These are phyloP conservation scores for Lolium multiflorum DNA, from an alignment of 176 grass and related monocot genomes.

Conservation along the genomic window DNA sequence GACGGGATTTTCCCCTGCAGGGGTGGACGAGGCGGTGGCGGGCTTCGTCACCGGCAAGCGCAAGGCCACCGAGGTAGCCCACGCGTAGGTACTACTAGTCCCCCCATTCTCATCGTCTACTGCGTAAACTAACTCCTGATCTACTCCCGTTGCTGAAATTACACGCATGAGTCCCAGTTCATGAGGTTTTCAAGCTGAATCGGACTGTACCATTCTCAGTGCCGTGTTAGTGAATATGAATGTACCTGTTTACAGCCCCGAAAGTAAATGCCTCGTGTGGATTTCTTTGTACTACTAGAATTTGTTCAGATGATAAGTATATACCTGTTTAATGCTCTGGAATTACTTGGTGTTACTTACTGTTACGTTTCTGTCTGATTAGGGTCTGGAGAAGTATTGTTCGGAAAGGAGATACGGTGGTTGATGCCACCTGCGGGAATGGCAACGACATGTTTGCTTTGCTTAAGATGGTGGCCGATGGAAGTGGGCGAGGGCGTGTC, in stretches of 20 bases:
- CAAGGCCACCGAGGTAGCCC: conserved; percentile 91
- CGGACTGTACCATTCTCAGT: neutral
- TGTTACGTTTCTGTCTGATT: neutral
- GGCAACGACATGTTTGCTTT: conserved; percentile 79
- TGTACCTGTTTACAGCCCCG: neutral
- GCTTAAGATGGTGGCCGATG: conserved; percentile 79
- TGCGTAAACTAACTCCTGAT: neutral
- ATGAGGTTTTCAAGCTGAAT: neutral
- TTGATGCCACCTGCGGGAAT: conserved; percentile 97
- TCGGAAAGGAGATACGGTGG: conserved; percentile 70
- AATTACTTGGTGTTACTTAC: neutral
- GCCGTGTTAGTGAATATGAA: neutral
- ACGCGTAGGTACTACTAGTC: conserved; percentile 76
- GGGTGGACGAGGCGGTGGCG: conserved; percentile 63
- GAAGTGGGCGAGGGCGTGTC: conserved; percentile 55
- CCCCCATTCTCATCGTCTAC: neutral
- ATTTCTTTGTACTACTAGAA: neutral
- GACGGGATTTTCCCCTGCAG: conserved; percentile 32
- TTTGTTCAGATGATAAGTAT: neutral
- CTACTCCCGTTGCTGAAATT: neutral
- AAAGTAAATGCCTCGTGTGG: neutral
- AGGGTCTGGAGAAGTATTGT: conserved; percentile 91
- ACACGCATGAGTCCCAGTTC: neutral
- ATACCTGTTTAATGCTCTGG: too few relatives aligned
- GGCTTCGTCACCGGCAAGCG: conserved; percentile 75